phyloP scores from a whole-genome alignment of 345 rosid genomes.

The Eucalyptus cloeziana region DNA sequence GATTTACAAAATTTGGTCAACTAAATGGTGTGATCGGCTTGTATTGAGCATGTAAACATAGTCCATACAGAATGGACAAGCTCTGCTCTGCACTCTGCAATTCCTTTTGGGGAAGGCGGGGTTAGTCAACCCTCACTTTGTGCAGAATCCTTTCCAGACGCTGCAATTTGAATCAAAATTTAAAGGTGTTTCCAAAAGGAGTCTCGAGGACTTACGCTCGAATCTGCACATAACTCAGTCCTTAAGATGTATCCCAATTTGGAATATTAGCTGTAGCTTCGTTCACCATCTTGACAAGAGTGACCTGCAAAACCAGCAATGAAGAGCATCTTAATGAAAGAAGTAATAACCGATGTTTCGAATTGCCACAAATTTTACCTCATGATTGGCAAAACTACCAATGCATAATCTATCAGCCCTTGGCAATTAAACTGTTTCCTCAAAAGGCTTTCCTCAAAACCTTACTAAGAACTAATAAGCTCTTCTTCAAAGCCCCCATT shows the following conservation, averaged over 20 bases:
- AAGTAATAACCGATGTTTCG: background rate
- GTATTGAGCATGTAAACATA: background rate
- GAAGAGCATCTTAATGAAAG: background rate
- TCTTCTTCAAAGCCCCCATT: background rate
- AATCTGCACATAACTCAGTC: background rate
- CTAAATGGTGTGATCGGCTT: background rate
- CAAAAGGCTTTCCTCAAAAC: background rate
- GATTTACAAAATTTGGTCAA: background rate
- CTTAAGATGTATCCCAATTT: background rate
- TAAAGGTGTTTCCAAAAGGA: background rate
- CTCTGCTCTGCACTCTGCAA: background rate
- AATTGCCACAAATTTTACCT: background rate
- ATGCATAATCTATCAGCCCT: background rate
- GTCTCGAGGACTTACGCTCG: background rate
- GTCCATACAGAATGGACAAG: background rate
- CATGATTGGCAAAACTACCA: background rate
- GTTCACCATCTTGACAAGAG: slow-evolving; percentile 9
- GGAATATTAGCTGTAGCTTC: slow-evolving; percentile 8
- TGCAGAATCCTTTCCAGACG: background rate
- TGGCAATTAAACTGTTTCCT: background rate
- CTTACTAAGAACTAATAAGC: background rate
- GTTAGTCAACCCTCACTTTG: background rate
- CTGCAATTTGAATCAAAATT: background rate
- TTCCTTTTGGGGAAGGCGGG: background rate
- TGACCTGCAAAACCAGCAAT: background rate